phyloP scores from a whole-genome alignment of 1,284 basidiomycete species.

The Fistulina hepatica region DNA sequence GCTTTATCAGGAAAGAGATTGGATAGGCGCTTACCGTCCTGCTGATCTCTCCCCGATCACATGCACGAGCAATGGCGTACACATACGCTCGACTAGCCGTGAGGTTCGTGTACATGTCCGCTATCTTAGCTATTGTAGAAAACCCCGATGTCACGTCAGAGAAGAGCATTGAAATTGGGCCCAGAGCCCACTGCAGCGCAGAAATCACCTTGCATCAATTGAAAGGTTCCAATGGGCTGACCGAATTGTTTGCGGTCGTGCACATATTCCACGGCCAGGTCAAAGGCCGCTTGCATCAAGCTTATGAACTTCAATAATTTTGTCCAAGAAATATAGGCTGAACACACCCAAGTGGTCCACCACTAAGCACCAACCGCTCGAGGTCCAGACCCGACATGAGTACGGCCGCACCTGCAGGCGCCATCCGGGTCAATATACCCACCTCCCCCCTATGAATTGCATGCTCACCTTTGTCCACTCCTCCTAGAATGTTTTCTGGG shows the following conservation, averaged over 20 bases:
- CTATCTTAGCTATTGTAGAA: constrained; percentile 48
- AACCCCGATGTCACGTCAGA: constrained; percentile 4
- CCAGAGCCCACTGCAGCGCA: constrained; percentile 1
- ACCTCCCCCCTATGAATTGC: no score
- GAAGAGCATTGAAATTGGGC: neutral
- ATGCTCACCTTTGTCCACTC: constrained; percentile 67
- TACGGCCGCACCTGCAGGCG: constrained; percentile 76
- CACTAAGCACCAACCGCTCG: constrained; percentile 84
- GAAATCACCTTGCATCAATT: constrained; percentile 81
- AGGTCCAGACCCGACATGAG: constrained; percentile 93
- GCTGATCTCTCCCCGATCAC: constrained; percentile 74
- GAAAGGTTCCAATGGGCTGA: constrained; percentile 81
- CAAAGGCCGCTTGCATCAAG: constrained; percentile 94
- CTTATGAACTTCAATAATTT: constrained; percentile 28
- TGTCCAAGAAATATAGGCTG: neutral
- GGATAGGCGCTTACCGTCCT: constrained; percentile 47
- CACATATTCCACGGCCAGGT: constrained; percentile 79
- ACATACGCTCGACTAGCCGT: constrained; percentile 85
- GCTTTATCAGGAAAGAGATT: neutral
- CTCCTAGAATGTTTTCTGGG: constrained; percentile 76
- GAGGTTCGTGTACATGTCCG: constrained; percentile 94
- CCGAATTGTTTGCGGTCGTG: constrained; percentile 91
- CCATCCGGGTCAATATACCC: no score
- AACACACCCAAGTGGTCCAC: constrained; percentile 53
- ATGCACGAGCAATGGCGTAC: constrained; percentile 85